Evolutionary conservation across 371 early-diverging fungal species (phyloP).

Genomic region (Smittium mucronatum): DNA sequence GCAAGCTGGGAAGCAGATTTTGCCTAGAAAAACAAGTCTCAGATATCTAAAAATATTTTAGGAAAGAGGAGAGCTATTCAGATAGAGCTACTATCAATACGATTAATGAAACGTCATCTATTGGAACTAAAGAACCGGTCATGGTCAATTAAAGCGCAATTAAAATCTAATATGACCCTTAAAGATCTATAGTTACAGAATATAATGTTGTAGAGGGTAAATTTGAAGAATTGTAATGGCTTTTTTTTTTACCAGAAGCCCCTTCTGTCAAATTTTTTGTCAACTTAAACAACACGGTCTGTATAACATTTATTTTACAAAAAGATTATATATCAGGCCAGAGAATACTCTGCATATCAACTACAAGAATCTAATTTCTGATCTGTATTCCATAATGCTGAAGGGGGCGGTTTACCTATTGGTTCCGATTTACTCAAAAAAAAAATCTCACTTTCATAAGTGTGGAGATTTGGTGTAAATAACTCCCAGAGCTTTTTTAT

Average conservation of each 20-base stretch:
- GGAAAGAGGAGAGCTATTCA: not conserved
- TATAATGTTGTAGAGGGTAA: not conserved
- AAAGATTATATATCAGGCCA: not conserved
- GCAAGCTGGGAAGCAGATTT: not conserved
- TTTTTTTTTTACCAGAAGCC: not conserved
- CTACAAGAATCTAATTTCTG: not conserved
- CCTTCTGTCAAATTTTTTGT: not conserved
- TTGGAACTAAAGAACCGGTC: not conserved
- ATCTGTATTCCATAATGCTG: not conserved
- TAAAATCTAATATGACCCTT: not conserved
- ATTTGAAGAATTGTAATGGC: not conserved
- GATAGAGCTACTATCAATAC: not conserved
- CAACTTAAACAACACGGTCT: not conserved
- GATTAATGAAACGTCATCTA: not conserved
- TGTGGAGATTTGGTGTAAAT: not conserved
- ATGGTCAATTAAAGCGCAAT: not conserved
- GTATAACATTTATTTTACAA: not conserved
- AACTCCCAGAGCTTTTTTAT: not conserved
- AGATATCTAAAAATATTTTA: not conserved
- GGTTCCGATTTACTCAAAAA: constrained; percentile 2
- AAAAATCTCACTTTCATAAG: not conserved
- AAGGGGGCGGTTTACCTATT: not conserved
- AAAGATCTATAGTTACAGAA: not conserved
- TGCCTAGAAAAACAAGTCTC: not conserved
- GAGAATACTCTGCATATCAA: not conserved